Evolutionary conservation across 164 flowering plant species (phyloP), one percentile per base, ranked within the genome.

Genomic region (Annona squamosa): DNA sequence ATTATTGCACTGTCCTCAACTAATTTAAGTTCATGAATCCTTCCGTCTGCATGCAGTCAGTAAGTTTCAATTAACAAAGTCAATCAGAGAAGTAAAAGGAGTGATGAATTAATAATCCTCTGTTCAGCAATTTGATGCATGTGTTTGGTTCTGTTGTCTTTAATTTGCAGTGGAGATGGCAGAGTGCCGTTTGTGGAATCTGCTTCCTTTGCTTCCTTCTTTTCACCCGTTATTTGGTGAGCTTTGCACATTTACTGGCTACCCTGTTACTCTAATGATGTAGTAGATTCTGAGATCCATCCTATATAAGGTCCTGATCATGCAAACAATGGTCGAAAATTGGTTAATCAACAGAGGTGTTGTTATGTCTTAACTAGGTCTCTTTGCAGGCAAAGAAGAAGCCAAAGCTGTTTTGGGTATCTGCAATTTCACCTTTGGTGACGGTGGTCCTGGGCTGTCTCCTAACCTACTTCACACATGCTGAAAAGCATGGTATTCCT

Each of bases 381-480:
- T 26, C 37, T 26, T 26, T 76, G 79, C 90, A 93, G 98, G 88
- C 76, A 41, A 80, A 79, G 68, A 90, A 72, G 77, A 90, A 73
- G 0, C 92, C 92, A 59, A 82, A 78, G 62, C 78, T 91, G 26
- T 90, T 89, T 73, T 90, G 90, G 91, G 87, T 95, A 18, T 85
- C 97, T 26, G 97, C 99, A 4, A 76, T 91, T 16, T 84, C 89
- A 74, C 98, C 99, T 13, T 76, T 91, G 79, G 79, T 84, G 65
- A 61, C 63, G 0, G 97, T 95, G 3, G 57, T 90, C 2, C 46
- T 82, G 17, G 97, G 94, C 37, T 76, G 91, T 44, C 17, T 87
- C 17, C 77, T 88, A 42, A 90, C 89, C n/a, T 93, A 82, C 73
- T 77, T 90, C 4, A 74, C 77, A 19, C 81, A 86, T 56, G 90